Evolutionary conservation across 2,329 filamentous ascomycete genomes (phyloP).

Genomic region (Sporothrix dimorphospora): DNA sequence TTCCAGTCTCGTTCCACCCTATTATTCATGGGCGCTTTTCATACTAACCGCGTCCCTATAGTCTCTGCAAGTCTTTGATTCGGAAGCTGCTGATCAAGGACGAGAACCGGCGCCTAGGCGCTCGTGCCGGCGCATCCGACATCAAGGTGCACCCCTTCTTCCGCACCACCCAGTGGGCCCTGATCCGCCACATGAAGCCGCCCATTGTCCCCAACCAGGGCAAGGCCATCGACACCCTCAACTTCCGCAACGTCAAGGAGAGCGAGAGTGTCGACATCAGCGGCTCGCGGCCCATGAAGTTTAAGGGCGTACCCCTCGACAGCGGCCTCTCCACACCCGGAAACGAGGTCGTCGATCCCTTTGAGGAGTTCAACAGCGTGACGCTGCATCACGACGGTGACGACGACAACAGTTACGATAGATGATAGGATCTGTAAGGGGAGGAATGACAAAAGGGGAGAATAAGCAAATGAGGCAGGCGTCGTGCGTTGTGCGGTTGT

Average conservation of each 20-base stretch:
- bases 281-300: slow-evolving; percentile 54
- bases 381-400: slow-evolving; percentile 96
- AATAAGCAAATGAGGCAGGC: background rate
- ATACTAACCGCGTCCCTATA: slow-evolving; percentile 44
- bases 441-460: background rate
- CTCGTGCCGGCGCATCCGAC: slow-evolving; percentile 91
- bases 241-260: slow-evolving; percentile 98
- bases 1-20: background rate
- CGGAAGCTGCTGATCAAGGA: slow-evolving; percentile 98
- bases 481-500: background rate
- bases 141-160: slow-evolving; percentile 98
- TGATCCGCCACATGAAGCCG: slow-evolving; percentile 96
- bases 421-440: slow-evolving; percentile 25
- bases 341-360: slow-evolving; percentile 79
- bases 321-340: slow-evolving; percentile 84
- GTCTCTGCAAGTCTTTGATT: slow-evolving; percentile 94
- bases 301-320: slow-evolving; percentile 83
- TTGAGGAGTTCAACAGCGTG: slow-evolving; percentile 98
- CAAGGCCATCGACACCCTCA: slow-evolving; percentile 88
- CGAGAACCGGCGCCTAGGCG: slow-evolving; percentile 88
- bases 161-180: slow-evolving; percentile 91
- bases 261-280: slow-evolving; percentile 90
- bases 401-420: slow-evolving; percentile 53
- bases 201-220: slow-evolving; percentile 94
- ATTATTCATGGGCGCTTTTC: background rate